Base-by-base conservation (phyloP, 2,329 filamentous ascomycete species). In the Cytospora schulzeri region DNA sequence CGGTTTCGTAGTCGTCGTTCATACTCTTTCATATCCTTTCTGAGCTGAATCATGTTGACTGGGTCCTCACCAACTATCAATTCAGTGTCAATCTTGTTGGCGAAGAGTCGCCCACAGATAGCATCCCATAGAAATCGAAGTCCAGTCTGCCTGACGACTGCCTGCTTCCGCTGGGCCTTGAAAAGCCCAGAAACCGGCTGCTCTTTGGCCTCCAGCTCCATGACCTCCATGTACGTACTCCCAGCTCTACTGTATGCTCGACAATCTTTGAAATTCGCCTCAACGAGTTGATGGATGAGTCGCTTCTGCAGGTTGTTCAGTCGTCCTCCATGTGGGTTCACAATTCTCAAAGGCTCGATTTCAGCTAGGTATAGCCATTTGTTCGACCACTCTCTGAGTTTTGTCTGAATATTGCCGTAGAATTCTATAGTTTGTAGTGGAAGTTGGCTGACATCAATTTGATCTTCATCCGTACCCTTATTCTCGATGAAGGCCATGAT, bases 121-220 rank as follows among this genome's bases (percentile, higher is more conserved):
- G 75, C 74, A 52, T 77, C 76, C n/a, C 76, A 69, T 17, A 78
- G 52, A 28, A 74, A 69, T 26, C 74, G 70, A 22, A 75, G 66
- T 24, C 33, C 71, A 29, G 55, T 68, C 54, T 73, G 72, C 8
- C 35, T 57, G 2, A n/a, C 11, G 2, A 73, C 24, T 2, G 69
- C 65, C 0, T 35, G 17, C 2, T 50, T 26, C 2, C 69, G 64
- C 7, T 58, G 52, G 1, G 59, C 38, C 3, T 52, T 26, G 14
- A 29, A 15, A 14, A 22, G 28, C 15, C 7, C 33, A 14, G 28
- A 24, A 1, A 6, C 54, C 28, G 64, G 33, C 12, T 64, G 28
- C 17, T 70, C 66, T 1, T 12, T 19, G 9, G 60, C 29, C 19
- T 66, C 45, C 24, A 63, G 52, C 8, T 48, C 45, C 54, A 66